Conservation (phyloP, 805 yeast genomes). For the Dipodascus albidus region DNA sequence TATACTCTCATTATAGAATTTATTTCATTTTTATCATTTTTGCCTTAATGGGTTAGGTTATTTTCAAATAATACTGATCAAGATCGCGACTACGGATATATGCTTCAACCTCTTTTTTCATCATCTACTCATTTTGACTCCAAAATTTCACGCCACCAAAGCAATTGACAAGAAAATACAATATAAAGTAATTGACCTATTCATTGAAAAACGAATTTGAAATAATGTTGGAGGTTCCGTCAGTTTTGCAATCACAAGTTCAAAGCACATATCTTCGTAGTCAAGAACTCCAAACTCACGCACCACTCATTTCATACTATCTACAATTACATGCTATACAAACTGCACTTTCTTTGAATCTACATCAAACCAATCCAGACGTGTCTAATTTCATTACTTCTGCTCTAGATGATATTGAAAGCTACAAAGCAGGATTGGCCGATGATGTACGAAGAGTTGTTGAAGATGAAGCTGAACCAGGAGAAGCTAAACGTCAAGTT, state of each 20-base stretch:
- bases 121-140: too few relatives aligned
- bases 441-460: constrained; percentile 26
- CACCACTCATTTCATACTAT: constrained; percentile 64
- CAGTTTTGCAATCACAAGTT: background rate
- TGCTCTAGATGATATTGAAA: constrained; percentile 64
- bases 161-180: too few relatives aligned
- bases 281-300: constrained; percentile 41
- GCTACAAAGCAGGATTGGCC: constrained; percentile 32
- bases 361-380: constrained; percentile 46
- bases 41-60: too few relatives aligned
- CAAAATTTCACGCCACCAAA: too few relatives aligned
- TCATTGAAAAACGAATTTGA: too few relatives aligned
- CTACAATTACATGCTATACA: constrained; percentile 67
- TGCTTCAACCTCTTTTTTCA: too few relatives aligned
- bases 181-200: too few relatives aligned
- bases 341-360: constrained; percentile 45
- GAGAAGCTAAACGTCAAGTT: constrained; percentile 43
- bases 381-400: constrained; percentile 48
- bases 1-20: too few relatives aligned
- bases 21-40: too few relatives aligned
- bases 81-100: too few relatives aligned
- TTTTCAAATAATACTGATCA: too few relatives aligned
- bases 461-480: constrained; percentile 43
- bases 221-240: background rate
- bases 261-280: constrained; percentile 29